phyloP scores from a whole-genome alignment of 306 rosid genomes.

The Vicia faba region DNA sequence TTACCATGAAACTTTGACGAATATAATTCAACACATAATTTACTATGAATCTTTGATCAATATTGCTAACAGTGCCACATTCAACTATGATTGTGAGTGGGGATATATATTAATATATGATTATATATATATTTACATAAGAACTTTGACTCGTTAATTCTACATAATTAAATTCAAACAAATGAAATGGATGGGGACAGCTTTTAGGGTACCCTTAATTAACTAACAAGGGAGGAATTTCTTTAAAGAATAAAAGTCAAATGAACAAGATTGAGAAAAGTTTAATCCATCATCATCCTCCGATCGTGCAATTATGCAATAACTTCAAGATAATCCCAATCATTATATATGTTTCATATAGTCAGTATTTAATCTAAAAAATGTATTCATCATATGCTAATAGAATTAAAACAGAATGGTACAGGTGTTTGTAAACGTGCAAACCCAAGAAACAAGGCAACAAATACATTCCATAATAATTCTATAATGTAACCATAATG shows the following conservation, averaged over 20 bases:
- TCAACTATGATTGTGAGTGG: background rate
- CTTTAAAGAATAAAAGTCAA: slow-evolving; percentile 41
- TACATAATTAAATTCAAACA: slow-evolving; percentile 3
- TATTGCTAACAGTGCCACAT: background rate
- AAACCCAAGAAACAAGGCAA: slow-evolving; percentile 46
- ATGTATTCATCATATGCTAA: background rate
- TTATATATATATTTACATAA: background rate
- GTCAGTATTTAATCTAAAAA: too few relatives aligned
- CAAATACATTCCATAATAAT: slow-evolving; percentile 46
- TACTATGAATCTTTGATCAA: background rate
- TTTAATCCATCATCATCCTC: slow-evolving; percentile 31
- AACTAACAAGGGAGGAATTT: slow-evolving; percentile 50
- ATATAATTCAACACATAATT: too few relatives aligned
- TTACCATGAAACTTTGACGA: too few relatives aligned
- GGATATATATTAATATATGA: too few relatives aligned
- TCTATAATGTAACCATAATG: slow-evolving; percentile 36
- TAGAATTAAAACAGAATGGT: slow-evolving; percentile 22
- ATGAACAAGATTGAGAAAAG: slow-evolving; percentile 27
- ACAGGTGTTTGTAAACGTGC: slow-evolving; percentile 42
- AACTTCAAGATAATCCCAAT: slow-evolving; percentile 40
- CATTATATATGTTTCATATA: slow-evolving; percentile 11
- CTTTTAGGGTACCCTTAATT: slow-evolving; percentile 44
- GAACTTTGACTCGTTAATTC: slow-evolving; percentile 23
- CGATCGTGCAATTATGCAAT: slow-evolving; percentile 45
- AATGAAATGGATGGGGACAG: slow-evolving; percentile 10